Conservation (phyloP, 768 basidiomycete species). For the Termitomyces sp. region DNA sequence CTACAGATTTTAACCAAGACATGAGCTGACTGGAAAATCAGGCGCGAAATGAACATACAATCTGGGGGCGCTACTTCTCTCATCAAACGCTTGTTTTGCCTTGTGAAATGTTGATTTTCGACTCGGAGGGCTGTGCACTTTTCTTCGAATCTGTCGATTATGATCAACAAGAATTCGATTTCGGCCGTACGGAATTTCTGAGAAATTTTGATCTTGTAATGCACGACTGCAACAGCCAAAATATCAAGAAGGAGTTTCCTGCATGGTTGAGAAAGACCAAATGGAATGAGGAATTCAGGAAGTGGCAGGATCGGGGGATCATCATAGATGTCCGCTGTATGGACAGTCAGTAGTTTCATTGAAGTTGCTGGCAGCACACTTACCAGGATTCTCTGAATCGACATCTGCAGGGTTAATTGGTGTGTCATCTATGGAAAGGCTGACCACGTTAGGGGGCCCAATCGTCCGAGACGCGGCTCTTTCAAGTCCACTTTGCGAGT, state of each 20-base stretch:
- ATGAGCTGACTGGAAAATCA: neutral
- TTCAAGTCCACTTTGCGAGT: no score
- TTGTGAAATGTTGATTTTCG: neutral
- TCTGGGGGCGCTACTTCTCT: neutral
- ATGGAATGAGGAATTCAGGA: neutral
- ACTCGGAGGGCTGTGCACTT: neutral
- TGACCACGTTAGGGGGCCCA: no score
- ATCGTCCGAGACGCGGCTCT: no score
- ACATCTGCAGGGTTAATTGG: no score
- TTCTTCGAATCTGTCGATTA: neutral
- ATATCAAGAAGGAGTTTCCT: neutral
- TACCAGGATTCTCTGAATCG: no score
- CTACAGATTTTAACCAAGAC: neutral
- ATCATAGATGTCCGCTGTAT: no score
- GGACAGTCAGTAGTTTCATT: no score
- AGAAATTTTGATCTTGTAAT: neutral
- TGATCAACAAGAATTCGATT: no score
- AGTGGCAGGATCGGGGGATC: neutral
- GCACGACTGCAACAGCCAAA: neutral
- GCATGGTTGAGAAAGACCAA: neutral
- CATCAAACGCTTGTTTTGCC: neutral
- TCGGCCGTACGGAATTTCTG: no score
- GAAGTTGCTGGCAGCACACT: no score
- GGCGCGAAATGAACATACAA: neutral
- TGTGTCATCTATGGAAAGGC: no score